phyloP scores from a whole-genome alignment of 768 basidiomycete genomes.

The Austroboletus eburneus region DNA sequence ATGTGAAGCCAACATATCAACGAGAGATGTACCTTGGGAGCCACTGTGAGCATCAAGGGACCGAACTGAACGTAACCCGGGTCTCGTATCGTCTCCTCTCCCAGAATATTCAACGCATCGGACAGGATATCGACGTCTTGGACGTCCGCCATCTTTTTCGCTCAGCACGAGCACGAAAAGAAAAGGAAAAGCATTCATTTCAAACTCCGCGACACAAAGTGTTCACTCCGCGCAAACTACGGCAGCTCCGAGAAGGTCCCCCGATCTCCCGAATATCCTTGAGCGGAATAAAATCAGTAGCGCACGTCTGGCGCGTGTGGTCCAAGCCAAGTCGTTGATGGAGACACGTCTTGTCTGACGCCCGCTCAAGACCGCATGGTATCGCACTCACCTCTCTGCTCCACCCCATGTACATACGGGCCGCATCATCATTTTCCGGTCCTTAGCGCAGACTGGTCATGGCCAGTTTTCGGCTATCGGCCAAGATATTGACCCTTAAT shows the following conservation, averaged over 20 bases:
- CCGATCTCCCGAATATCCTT: too few species aligned
- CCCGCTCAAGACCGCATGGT: not conserved
- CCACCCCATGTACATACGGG: slow-evolving; percentile 6
- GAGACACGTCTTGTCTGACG: not conserved
- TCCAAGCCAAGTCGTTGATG: too few species aligned
- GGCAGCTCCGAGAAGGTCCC: slow-evolving; percentile 4
- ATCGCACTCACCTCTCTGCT: not conserved
- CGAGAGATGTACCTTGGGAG: slow-evolving; percentile 47
- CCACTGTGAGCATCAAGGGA: slow-evolving; percentile 48
- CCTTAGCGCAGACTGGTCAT: too few species aligned
- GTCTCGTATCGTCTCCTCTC: slow-evolving; percentile 40
- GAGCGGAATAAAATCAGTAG: too few species aligned
- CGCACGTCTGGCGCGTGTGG: too few species aligned
- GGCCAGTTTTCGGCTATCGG: too few species aligned
- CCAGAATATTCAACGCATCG: slow-evolving; percentile 51
- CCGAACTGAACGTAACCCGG: slow-evolving; percentile 49
- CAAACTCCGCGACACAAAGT: slow-evolving; percentile 22
- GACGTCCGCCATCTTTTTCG: slow-evolving; percentile 9
- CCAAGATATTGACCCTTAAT: too few species aligned
- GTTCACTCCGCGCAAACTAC: slow-evolving; percentile 12
- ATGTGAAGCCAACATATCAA: slow-evolving; percentile 1
- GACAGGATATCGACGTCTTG: slow-evolving; percentile 58
- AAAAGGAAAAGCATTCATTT: slow-evolving; percentile 2
- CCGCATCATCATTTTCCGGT: slow-evolving; percentile 13
- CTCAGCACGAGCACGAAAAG: not conserved